Evolutionary conservation across 495 filamentous ascomycete species (phyloP), one percentile per base, ranked within the genome.

Genomic region (Evansstolkia leycettana): DNA sequence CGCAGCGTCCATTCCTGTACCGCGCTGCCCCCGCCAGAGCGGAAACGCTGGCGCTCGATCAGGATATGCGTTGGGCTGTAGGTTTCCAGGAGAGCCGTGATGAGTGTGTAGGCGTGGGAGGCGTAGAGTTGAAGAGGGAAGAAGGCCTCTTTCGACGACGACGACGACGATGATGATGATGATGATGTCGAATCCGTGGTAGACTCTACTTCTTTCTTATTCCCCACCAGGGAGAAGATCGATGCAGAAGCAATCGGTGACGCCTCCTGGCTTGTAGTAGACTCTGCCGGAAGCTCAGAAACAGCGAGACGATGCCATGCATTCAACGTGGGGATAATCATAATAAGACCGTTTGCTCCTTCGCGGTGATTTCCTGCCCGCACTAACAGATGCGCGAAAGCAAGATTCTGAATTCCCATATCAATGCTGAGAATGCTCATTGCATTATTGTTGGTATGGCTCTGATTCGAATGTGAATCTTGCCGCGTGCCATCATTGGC

Each of bases 1-100:
- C 86, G 69, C 20, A 94, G 41, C 13, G 87, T 93, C 90, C 89
- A 95, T 56, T 96, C 84, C 24, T 76, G 72, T 2, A 96, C 72
- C 5, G 74, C 69, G 0, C 70, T 44, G 0, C 54, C 65, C 19
- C 83, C 73, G 12, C 62, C 64, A 8, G 76, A 78, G 17, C 90
- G 82, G 57, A 80, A 92, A 1, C 89, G 82, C 51, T 96, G 89
- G 2, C 83, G 76, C 58, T 96, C 89, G 36, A 96, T 87, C 1
- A 96, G 68, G 27, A 96, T 65, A 43, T 80, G 76, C 9, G 73
- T 81, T 2, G 82, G 85, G 1, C 60, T 54, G 9, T 62, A 65
- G 48, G 38, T 37, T 46, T 57, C 11, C 5, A 80, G 50, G 2
- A 70, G 60, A 1, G 62, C 49, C 2, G 47, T 60, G 36, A 88